phyloP scores from a whole-genome alignment of 495 filamentous ascomycete species.

The Penicillium taxi region DNA sequence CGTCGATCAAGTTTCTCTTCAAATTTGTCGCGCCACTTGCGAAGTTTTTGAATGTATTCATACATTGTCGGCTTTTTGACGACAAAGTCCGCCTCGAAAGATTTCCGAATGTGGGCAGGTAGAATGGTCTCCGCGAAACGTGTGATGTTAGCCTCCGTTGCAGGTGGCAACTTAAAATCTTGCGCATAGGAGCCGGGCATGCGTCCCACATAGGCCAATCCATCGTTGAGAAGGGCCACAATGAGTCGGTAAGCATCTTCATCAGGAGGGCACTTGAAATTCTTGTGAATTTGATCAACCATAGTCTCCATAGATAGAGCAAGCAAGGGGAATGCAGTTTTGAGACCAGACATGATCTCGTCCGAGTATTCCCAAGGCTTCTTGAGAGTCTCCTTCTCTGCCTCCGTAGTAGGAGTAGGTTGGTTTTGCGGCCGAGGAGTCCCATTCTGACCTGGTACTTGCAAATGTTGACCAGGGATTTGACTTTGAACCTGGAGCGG shows the following conservation, averaged over 20 bases:
- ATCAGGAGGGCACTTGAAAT: constrained; percentile 97
- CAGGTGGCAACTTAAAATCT: constrained; percentile 79
- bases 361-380: constrained; percentile 95
- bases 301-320: constrained; percentile 98
- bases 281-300: constrained; percentile 96
- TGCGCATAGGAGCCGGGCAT: constrained; percentile 77
- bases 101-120: constrained; percentile 81
- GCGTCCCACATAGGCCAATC: constrained; percentile 76
- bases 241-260: constrained; percentile 98
- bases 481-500: constrained; percentile 18
- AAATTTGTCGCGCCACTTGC: constrained; percentile 95
- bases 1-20: constrained; percentile 96
- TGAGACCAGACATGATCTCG: constrained; percentile 86
- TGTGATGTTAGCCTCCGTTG: constrained; percentile 92
- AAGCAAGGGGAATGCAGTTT: constrained; percentile 92
- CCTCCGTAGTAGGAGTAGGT: constrained; percentile 12
- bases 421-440: constrained; percentile 24
- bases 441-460: constrained; percentile 35
- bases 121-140: constrained; percentile 95
- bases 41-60: constrained; percentile 94
- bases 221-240: constrained; percentile 92
- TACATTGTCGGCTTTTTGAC: constrained; percentile 87
- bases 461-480: constrained; percentile 29
- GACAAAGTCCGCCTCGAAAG: constrained; percentile 95
- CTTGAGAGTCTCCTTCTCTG: constrained; percentile 47